Base-by-base conservation (phyloP, 345 rosid genomes). In the Gossypium raimondii region DNA sequence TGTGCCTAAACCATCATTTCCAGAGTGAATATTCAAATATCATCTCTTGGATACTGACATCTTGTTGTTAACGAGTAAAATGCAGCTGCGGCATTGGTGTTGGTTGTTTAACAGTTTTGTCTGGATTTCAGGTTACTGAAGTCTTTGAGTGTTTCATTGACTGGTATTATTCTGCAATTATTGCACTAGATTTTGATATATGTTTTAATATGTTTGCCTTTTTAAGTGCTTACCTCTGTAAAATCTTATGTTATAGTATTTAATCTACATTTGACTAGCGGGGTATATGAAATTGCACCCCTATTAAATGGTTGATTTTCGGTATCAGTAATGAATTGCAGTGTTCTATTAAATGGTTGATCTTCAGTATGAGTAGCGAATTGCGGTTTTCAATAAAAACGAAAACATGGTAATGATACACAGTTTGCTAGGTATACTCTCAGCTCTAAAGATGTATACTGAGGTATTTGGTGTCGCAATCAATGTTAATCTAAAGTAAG, bases 1-100 rank as follows among this genome's bases (percentile, higher is more conserved):
- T 87, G 90, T 66, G 83, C 89, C n/a, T 92, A 72, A 43, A 9
- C 14, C 34, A 13, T 0, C 14, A 6, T 18, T 41, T n/a, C 9
- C 22, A 7, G 29, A 61, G 11, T 11, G 57, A 59, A 53, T 56
- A 44, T 69, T 51, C 44, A 2, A 17, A 69, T 27, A 17, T 51
- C 4, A 51, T 20, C 47, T 17, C 24, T 27, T 29, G 25, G 16
- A 27, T 69, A 51, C 72, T 34, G 41, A 34, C 59, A 52, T 52
- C 25, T 51, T 17, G n/a, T 34, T 70, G 25, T 69, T 27, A 4
- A 48, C 20, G 17, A n/a, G 73, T 17, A 70, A 52, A n/a, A 60
- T 60, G 41, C 64, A 25, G 45, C 48, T 4, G 73, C 17, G 11
- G 45, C 25, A 27, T 18, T 10, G 59, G 22, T 69, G 17, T 51